A percentile compares a stretch with the other conserved stretches of the same genome.
Evolutionary conservation across 164 flowering plant species (phyloP).

Genomic region (Macadamia tetraphylla): DNA sequence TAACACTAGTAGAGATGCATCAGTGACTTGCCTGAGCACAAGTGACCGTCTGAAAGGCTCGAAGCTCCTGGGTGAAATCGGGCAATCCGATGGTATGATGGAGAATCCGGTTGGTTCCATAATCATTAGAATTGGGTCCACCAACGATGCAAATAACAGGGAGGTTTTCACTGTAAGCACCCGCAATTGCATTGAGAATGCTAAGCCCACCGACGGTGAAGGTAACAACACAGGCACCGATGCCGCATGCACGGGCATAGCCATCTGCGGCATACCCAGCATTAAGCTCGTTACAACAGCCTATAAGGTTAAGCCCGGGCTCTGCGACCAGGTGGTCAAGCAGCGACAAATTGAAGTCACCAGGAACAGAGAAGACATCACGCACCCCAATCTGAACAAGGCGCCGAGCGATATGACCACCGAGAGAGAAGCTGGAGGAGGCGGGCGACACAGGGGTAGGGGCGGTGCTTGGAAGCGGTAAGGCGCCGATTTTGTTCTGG

Average conservation of each 20-base stretch:
- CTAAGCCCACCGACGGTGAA: conserved; percentile 72
- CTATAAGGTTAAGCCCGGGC: conserved; percentile 51
- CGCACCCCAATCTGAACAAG: conserved; percentile 49
- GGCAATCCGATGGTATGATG: conserved; percentile 72
- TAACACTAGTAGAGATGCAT: background rate
- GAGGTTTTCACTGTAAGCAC: conserved; percentile 68
- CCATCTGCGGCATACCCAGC: conserved; percentile 82
- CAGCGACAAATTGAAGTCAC: conserved; percentile 56
- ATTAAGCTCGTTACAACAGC: conserved; percentile 76
- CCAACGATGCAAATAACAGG: conserved; percentile 70
- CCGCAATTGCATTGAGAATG: conserved; percentile 63
- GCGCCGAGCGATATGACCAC: conserved; percentile 55
- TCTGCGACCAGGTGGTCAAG: conserved; percentile 56
- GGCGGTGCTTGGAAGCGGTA: too few species aligned
- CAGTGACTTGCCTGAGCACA: conserved; percentile 42
- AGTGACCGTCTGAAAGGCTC: conserved; percentile 58
- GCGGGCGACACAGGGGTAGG: background rate
- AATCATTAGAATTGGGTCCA: conserved; percentile 67
- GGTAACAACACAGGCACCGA: conserved; percentile 64
- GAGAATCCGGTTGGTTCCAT: conserved; percentile 53
- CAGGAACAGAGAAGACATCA: conserved; percentile 67
- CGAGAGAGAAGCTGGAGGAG: conserved; percentile 32
- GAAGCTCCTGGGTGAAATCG: conserved; percentile 66
- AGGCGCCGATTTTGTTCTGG: background rate
- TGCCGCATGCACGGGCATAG: conserved; percentile 56